Evolutionary conservation across 2,329 filamentous ascomycete genomes (phyloP).

Genomic region (Beauveria rudraprayagi): DNA sequence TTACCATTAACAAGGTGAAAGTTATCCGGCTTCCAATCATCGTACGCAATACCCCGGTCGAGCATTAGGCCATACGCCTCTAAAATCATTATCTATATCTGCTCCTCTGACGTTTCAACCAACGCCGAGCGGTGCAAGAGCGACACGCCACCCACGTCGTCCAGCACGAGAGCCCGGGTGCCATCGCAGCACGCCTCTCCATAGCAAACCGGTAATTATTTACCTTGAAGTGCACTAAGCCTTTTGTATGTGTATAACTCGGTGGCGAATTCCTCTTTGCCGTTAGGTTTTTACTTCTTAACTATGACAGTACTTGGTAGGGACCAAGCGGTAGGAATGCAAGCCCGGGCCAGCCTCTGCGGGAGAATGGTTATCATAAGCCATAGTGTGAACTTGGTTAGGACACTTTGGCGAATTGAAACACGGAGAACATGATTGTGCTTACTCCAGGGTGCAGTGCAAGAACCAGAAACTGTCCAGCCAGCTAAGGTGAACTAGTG

Average conservation of each 20-base stretch:
- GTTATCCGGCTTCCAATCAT: conserved; percentile 13
- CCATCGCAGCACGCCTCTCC: conserved; percentile 10
- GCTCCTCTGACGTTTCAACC: neutral
- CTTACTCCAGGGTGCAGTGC: neutral
- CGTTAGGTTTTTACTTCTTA: conserved; percentile 13
- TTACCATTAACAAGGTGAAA: conserved; percentile 13
- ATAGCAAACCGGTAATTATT: conserved; percentile 13
- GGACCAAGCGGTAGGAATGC: neutral
- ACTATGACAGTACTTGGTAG: conserved; percentile 13
- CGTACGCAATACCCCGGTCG: conserved; percentile 1
- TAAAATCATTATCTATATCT: neutral
- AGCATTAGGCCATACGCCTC: neutral
- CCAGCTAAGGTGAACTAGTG: neutral
- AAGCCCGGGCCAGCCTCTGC: neutral
- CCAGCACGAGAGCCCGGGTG: conserved; percentile 13
- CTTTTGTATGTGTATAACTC: conserved; percentile 13
- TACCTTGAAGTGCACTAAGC: conserved; percentile 12
- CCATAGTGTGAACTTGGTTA: neutral
- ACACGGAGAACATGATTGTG: neutral
- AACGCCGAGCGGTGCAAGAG: neutral
- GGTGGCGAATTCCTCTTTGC: conserved; percentile 15
- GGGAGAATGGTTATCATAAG: neutral
- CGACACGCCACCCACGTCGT: conserved; percentile 7
- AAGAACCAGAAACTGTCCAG: neutral
- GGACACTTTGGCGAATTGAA: neutral